A percentile compares a stretch with the other conserved stretches of the same genome.
Conservation (phyloP, 1,284 basidiomycete genomes). For the Lentinus polychrous region DNA sequence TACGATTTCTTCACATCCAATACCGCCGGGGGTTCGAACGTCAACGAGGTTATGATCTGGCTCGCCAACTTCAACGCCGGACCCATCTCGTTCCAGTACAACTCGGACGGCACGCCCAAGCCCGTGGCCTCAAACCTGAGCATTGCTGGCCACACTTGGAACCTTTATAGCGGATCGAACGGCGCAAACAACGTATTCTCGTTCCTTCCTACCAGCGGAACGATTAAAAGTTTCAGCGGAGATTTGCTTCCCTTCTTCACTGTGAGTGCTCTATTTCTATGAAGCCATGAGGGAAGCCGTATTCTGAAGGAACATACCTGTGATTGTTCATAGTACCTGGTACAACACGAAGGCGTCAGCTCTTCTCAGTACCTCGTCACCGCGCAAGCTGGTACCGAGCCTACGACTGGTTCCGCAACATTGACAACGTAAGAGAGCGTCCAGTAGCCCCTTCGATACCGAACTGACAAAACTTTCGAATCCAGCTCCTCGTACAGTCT, state of each 20-base stretch:
- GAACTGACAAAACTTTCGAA: not conserved
- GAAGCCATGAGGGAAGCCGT: constrained; percentile 25
- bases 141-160: constrained; percentile 49
- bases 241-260: constrained; percentile 51
- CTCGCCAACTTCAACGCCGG: constrained; percentile 50
- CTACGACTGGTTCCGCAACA: constrained; percentile 47
- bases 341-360: constrained; percentile 35
- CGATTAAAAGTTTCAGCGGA: constrained; percentile 43
- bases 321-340: constrained; percentile 38
- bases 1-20: constrained; percentile 59
- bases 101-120: constrained; percentile 38
- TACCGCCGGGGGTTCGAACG: constrained; percentile 40
- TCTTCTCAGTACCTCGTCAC: constrained; percentile 45
- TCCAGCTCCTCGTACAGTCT: constrained; percentile 35
- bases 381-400: constrained; percentile 50
- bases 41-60: constrained; percentile 66
- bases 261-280: constrained; percentile 24
- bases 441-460: not conserved
- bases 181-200: constrained; percentile 57
- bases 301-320: not conserved
- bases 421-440: constrained; percentile 38
- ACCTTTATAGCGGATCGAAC: constrained; percentile 53
- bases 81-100: constrained; percentile 47
- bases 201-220: constrained; percentile 45
- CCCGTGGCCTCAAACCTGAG: constrained; percentile 37